Evolutionary conservation across 192 early-diverging fungal genomes (phyloP).

Genomic region (Spizellomyces sp.): DNA sequence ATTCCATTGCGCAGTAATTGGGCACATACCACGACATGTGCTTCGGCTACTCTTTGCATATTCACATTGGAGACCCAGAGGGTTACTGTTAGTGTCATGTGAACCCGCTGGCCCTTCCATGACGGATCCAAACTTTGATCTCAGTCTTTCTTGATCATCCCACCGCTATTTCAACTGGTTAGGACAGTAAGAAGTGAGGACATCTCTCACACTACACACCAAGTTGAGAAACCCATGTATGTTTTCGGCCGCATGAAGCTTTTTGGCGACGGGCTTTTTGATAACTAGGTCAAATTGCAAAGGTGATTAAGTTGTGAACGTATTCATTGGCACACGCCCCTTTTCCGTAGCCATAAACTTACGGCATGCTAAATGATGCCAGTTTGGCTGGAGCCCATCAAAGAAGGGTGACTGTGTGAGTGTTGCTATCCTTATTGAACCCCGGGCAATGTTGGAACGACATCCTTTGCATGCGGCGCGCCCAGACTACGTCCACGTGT

Average conservation of each 20-base stretch:
- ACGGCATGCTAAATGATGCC: conserved; percentile 15
- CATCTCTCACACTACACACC: too few species aligned
- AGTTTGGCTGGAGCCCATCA: conserved; percentile 18
- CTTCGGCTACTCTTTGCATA: conserved; percentile 17
- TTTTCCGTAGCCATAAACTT: too few species aligned
- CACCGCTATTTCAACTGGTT: not conserved
- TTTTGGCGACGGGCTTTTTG: conserved; percentile 12
- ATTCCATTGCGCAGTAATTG: too few species aligned
- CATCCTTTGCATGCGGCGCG: conserved; percentile 23
- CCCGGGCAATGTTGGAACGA: conserved; percentile 11
- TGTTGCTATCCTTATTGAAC: not conserved
- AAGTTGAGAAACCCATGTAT: conserved; percentile 9
- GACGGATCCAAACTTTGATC: conserved; percentile 1
- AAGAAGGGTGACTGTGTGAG: conserved; percentile 10
- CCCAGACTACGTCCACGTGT: not conserved
- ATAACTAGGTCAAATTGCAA: not conserved
- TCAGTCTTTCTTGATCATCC: conserved; percentile 7
- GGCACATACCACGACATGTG: not conserved
- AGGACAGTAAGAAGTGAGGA: too few species aligned
- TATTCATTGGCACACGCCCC: not conserved
- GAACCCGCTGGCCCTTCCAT: not conserved
- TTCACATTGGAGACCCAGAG: conserved; percentile 14
- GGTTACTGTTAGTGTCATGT: not conserved
- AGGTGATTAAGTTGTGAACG: not conserved
- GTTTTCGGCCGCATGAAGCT: not conserved